Evolutionary conservation across 2,329 filamentous ascomycete species (phyloP).

Genomic region (Scedosporium aurantiacum): DNA sequence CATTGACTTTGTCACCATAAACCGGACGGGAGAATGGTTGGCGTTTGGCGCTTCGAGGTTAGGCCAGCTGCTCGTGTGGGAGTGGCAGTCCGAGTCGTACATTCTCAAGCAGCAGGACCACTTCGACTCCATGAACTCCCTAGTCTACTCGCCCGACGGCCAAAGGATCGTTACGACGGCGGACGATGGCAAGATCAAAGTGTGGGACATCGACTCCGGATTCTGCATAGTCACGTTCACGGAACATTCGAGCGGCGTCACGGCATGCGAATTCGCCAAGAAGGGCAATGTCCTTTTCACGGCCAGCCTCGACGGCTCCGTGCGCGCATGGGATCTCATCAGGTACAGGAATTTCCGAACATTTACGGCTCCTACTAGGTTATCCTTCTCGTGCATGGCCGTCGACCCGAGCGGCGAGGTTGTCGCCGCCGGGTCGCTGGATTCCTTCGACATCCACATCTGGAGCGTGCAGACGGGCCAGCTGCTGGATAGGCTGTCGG

Average conservation of each 20-base stretch:
- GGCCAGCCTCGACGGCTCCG: slow-evolving; percentile 83
- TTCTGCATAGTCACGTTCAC: slow-evolving; percentile 98
- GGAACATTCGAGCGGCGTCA: slow-evolving; percentile 89
- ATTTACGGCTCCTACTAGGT: slow-evolving; percentile 81
- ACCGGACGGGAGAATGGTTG: slow-evolving; percentile 90
- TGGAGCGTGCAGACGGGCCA: slow-evolving; percentile 99
- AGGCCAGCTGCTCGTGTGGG: slow-evolving; percentile 95
- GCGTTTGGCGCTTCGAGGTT: slow-evolving; percentile 93
- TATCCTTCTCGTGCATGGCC: slow-evolving; percentile 88
- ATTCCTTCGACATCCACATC: slow-evolving; percentile 94
- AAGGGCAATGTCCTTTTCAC: slow-evolving; percentile 94
- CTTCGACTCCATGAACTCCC: slow-evolving; percentile 87
- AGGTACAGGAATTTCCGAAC: slow-evolving; percentile 95
- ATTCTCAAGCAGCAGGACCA: slow-evolving; percentile 97
- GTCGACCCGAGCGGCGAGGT: slow-evolving; percentile 97
- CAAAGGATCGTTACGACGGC: slow-evolving; percentile 87
- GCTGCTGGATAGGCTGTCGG: slow-evolving; percentile 77
- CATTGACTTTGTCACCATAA: slow-evolving; percentile 90
- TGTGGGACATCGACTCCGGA: slow-evolving; percentile 93
- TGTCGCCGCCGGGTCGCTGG: slow-evolving; percentile 85
- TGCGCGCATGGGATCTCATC: slow-evolving; percentile 92
- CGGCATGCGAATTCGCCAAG: slow-evolving; percentile 88
- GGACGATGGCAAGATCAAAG: slow-evolving; percentile 96
- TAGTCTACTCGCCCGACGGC: slow-evolving; percentile 88
- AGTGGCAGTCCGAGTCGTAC: slow-evolving; percentile 99